Conservation (phyloP, 2,329 filamentous ascomycete genomes). For the Triangularia verruculosa region DNA sequence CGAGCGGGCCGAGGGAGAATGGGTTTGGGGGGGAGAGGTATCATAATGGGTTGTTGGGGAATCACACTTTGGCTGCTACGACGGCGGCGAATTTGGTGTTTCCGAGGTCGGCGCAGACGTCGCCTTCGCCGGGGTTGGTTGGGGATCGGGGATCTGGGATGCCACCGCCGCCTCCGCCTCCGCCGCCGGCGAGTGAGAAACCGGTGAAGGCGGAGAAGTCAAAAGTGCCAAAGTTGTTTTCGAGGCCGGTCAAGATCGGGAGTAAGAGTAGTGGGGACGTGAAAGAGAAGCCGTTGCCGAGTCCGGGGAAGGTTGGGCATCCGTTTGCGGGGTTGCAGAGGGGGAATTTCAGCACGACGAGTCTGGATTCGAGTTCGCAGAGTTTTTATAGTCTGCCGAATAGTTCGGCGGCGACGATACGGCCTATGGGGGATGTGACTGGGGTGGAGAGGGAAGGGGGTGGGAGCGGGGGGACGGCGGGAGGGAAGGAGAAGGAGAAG, state of each 20-base stretch:
- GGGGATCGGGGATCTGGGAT: too few species aligned
- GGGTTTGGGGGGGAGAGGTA: conserved; percentile 52
- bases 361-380: conserved; percentile 59
- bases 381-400: conserved; percentile 74
- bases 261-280: conserved; percentile 58
- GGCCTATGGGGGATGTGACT: conserved; percentile 56
- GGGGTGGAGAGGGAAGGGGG: conserved; percentile 46
- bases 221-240: conserved; percentile 74
- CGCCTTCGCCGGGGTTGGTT: conserved; percentile 47
- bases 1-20: conserved; percentile 58
- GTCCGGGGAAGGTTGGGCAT: conserved; percentile 68
- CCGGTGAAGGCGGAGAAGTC: conserved; percentile 63
- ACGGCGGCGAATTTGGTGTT: conserved; percentile 73
- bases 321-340: conserved; percentile 64
- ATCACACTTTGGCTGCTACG: conserved; percentile 63
- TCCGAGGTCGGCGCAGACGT: conserved; percentile 58
- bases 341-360: conserved; percentile 68
- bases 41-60: conserved; percentile 60
- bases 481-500: conserved; percentile 66
- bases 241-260: conserved; percentile 71
- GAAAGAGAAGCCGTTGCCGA: conserved; percentile 66
- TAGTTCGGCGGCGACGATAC: conserved; percentile 72
- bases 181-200: conserved; percentile 52
- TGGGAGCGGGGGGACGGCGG: conserved; percentile 68
- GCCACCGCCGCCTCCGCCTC: conserved; percentile 41